Base-by-base conservation (phyloP, 441 rosid genomes). In the Breynia disticha region DNA sequence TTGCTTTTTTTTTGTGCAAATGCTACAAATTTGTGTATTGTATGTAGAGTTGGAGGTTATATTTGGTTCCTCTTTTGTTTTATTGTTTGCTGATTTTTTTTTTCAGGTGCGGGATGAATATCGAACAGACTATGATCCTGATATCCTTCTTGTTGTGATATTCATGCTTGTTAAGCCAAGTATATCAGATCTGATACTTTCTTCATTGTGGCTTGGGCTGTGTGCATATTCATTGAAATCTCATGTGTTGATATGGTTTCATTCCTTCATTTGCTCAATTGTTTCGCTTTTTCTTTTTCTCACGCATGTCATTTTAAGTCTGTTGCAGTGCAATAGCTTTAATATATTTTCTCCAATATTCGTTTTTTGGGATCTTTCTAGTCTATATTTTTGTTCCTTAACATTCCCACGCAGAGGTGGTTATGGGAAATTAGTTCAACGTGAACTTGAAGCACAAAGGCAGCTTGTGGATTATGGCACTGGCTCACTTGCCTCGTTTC, bases 81-180 rank as follows among this genome's bases (percentile, higher is more conserved):
- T 68, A 43, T 52, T 45, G 55, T 12, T 17, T 45, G n/a, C 22
- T 18, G 62, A 52, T 17, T 51, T 54, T 46, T 54, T 64, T 54
- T 48, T 63, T 19, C 86, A 91, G 98, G 98, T 91, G 35, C 85
- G 98, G 47, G 98, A 91, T 81, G 98, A 91, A 57, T 91, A 86
- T 64, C 95, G 98, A 50, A 91, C 98, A 19, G 97, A 91, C 67
- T 91, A 88, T 51, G 98, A 91, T 86, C 98, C 98, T 78, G 97
- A 91, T 91, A 91, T 91, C 98, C 98, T 84, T 85, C 75, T 39
- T 28, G 35, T 28, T 28, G 35, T 28, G 35, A 28, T 28, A 28
- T 28, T 28, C 35, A 28, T 28, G 35, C 35, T 28, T 28, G 35
- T 28, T 5, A 28, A 28, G 35, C 35, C 35, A 4, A 4, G 8